Evolutionary conservation across 1,284 basidiomycete species (phyloP).

Genomic region (Ceratobasidium sp.): DNA sequence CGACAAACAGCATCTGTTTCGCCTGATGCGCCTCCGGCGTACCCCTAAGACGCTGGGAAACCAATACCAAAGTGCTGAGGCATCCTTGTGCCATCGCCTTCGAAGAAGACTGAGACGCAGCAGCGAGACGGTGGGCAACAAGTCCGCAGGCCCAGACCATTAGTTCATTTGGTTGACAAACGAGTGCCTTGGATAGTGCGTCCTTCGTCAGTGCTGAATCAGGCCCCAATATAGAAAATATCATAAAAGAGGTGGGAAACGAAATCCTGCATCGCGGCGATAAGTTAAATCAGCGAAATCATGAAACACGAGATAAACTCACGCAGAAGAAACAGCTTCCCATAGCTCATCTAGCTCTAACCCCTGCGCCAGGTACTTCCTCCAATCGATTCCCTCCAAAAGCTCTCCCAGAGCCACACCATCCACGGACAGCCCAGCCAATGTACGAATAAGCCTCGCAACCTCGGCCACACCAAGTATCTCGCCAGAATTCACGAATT

Average conservation of each 20-base stretch:
- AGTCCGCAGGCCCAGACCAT: conserved; percentile 26
- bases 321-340: background rate
- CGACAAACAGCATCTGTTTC: conserved; percentile 13
- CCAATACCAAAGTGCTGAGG: background rate
- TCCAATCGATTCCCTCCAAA: conserved; percentile 9
- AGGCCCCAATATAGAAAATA: background rate
- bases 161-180: background rate
- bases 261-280: background rate
- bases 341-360: background rate
- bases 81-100: background rate
- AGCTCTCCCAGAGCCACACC: background rate
- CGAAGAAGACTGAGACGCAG: background rate
- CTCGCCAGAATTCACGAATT: background rate
- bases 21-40: background rate
- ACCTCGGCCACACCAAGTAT: background rate
- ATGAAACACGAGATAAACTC: background rate
- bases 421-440: background rate
- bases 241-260: conserved; percentile 22
- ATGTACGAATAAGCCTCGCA: background rate
- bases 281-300: background rate
- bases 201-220: background rate
- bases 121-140: conserved; percentile 13
- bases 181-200: background rate
- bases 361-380: background rate
- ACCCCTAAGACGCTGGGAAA: background rate